Evolutionary conservation across 306 rosid species (phyloP).

Genomic region (Begonia peltatifolia): DNA sequence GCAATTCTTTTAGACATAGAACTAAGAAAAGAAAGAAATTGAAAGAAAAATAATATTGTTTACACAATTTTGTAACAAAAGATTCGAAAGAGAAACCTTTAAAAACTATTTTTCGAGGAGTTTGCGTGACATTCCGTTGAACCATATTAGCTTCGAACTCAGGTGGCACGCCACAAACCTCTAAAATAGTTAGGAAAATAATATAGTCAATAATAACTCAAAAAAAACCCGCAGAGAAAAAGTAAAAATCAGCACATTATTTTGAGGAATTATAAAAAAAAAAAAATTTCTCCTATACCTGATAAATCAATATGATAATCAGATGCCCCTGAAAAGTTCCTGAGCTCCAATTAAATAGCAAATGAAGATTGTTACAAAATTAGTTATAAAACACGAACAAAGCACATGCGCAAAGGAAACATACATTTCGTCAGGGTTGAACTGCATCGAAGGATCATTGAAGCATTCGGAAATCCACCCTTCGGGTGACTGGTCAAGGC

Average conservation of each 20-base stretch:
- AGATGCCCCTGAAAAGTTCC: conserved; percentile 40
- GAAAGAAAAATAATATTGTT: background rate
- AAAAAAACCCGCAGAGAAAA: background rate
- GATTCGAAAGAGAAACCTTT: conserved; percentile 38
- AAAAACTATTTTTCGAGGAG: conserved; percentile 40
- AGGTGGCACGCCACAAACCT: conserved; percentile 26
- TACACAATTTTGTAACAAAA: background rate
- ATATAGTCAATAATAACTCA: conserved; percentile 1
- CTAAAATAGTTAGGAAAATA: conserved; percentile 19
- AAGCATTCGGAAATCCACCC: conserved; percentile 76
- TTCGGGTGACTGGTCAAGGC: conserved; percentile 46
- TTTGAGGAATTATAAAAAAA: conserved; percentile 5
- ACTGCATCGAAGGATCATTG: conserved; percentile 45
- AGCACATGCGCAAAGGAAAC: conserved; percentile 17
- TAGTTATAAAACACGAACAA: conserved; percentile 3
- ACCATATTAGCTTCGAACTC: conserved; percentile 27
- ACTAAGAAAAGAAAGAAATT: background rate
- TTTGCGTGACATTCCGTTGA: conserved; percentile 24
- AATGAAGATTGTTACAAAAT: background rate
- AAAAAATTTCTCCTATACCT: conserved; percentile 24
- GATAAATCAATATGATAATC: conserved; percentile 38
- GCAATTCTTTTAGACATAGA: too few species aligned
- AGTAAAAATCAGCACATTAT: background rate
- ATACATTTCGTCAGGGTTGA: conserved; percentile 55
- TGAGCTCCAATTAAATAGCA: conserved; percentile 27